A percentile compares a stretch with the other conserved stretches of the same genome.
Evolutionary conservation across 139 green algal genomes (phyloP).

Genomic region (Chlamydomonas incerta): DNA sequence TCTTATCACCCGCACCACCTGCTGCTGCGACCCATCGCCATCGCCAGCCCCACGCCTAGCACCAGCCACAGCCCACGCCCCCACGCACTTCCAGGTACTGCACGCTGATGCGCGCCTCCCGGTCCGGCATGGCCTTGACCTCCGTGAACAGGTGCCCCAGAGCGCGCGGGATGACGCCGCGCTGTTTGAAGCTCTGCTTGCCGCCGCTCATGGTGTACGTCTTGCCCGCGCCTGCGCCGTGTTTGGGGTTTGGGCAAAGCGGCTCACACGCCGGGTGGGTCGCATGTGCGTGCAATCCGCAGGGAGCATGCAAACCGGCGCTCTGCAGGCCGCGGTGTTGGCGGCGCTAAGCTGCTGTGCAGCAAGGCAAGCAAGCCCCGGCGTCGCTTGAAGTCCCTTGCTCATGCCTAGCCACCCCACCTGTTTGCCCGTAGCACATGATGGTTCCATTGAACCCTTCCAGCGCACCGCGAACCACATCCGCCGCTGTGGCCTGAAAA

Average conservation of each 20-base stretch:
- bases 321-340: too few species aligned
- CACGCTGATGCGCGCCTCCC: slow-evolving; percentile 40
- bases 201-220: slow-evolving; percentile 77
- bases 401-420: background rate
- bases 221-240: slow-evolving; percentile 72
- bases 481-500: slow-evolving; percentile 36
- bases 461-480: slow-evolving; percentile 73
- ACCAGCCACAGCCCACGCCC: too few species aligned
- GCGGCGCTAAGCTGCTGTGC: too few species aligned
- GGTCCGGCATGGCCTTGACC: slow-evolving; percentile 39
- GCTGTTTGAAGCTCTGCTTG: slow-evolving; percentile 61
- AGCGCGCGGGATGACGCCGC: slow-evolving; percentile 73
- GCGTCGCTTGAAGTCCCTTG: too few species aligned
- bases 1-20: too few species aligned
- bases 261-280: too few species aligned
- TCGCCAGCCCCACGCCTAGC: too few species aligned
- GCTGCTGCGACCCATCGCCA: too few species aligned
- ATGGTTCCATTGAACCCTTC: slow-evolving; percentile 85
- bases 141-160: slow-evolving; percentile 64
- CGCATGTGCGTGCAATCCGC: background rate
- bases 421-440: slow-evolving; percentile 84
- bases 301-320: background rate
- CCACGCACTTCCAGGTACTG: slow-evolving; percentile 63
- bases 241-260: too few species aligned
- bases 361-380: too few species aligned